A percentile compares a stretch with the other conserved stretches of the same genome.
Evolutionary conservation across 345 rosid species (phyloP).

Genomic region (Gossypioides kirkii): DNA sequence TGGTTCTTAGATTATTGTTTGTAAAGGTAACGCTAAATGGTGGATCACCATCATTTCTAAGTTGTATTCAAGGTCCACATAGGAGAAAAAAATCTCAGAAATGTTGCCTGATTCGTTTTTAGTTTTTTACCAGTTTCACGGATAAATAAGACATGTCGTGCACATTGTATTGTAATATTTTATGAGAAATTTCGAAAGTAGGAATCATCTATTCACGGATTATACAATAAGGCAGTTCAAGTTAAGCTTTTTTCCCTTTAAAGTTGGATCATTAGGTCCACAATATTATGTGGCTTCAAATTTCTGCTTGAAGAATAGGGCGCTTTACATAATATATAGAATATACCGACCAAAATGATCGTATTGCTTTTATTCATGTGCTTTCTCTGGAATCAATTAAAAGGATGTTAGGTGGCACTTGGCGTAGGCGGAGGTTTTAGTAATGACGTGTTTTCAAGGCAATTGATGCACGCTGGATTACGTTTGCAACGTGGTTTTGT

Average conservation of each 20-base stretch:
- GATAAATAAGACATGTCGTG: slow-evolving; percentile 9
- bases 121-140: not conserved
- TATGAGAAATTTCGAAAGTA: not conserved
- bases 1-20: slow-evolving; percentile 26
- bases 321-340: not conserved
- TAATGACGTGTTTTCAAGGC: no score
- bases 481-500: no score
- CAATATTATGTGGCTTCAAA: not conserved
- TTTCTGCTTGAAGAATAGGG: not conserved
- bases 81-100: slow-evolving; percentile 4
- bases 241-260: no score
- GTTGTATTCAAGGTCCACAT: slow-evolving; percentile 16
- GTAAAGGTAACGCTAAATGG: slow-evolving; percentile 7
- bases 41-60: slow-evolving; percentile 13
- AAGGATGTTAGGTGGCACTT: not conserved
- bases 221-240: no score
- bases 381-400: not conserved
- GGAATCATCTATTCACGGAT: not conserved
- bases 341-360: not conserved
- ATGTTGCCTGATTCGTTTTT: not conserved
- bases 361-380: not conserved
- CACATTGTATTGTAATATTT: not conserved
- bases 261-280: not conserved
- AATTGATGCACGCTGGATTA: no score
- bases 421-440: not conserved